Base-by-base conservation (phyloP, 1,284 basidiomycete species). In the Trichosporon ovoides region DNA sequence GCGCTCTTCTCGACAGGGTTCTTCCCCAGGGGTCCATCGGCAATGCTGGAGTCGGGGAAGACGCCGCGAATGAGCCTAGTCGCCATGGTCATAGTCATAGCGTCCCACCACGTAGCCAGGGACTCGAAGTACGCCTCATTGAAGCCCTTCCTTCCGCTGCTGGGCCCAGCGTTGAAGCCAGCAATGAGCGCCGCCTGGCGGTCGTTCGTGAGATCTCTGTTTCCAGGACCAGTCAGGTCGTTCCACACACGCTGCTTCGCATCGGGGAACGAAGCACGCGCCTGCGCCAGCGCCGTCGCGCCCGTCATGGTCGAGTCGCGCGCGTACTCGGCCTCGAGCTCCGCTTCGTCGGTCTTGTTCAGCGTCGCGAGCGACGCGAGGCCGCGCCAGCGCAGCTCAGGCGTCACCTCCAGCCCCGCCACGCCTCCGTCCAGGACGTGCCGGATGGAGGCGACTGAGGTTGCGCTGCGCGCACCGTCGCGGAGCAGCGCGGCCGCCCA, bases 221-320 rank as follows among this genome's bases (percentile, higher is more conserved):
- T 2, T n/a, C n/a, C n/a, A n/a, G n/a, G n/a, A n/a, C n/a, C n/a
- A n/a, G 56, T 53, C 14, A 57, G 35, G 11, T 57, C 40, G n/a
- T 12, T 10, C 51, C 51, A 57, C 11, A 57, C 56, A 14, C 43
- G 38, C 20, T 38, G n/a, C 56, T 57, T 57, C 3, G 20, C 5
- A 31, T 52, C 51, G 1, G 56, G 56, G 22, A 57, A 20, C 3
- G 51, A 48, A 5, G 56, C 56, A 10, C 19, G 50, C n/a, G 56
- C 56, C 3, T 40, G 51, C 16, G 52, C 52, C 13, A 53, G 56
- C 1, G 51, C 51, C 0, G 56, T 57, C 3, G 51, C 51, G 19
- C 56, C 56, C 4, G 51, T 57, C 56, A 57, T 57, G 16, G 56
- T 57, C 50, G n/a, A 31, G 56, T 57, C 56, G 20, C 22, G 20